A percentile compares a stretch with the other conserved stretches of the same genome.
phyloP scores from a whole-genome alignment of 2,329 filamentous ascomycete species.

The Elsinoe batatas region DNA sequence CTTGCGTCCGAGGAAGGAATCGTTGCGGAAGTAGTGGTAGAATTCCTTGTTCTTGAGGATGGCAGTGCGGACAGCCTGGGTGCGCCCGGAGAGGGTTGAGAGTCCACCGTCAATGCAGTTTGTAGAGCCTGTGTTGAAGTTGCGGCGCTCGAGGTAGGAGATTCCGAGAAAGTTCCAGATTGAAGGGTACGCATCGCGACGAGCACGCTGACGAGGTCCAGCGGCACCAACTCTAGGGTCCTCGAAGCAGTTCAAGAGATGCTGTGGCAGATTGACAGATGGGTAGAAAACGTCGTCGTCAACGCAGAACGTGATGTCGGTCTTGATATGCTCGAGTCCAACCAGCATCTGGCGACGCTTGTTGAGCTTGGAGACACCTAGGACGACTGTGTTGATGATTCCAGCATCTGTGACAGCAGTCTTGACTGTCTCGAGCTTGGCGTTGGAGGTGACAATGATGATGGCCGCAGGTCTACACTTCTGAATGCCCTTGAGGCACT shows the following conservation, averaged over 20 bases:
- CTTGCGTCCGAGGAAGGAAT: conserved; percentile 42
- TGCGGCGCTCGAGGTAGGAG: conserved; percentile 52
- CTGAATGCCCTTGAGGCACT: conserved; percentile 22
- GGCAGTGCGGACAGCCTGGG: conserved; percentile 40
- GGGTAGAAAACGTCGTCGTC: conserved; percentile 31
- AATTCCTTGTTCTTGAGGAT: conserved; percentile 41
- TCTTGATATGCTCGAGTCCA: conserved; percentile 23
- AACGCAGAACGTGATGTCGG: conserved; percentile 25
- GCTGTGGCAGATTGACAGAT: conserved; percentile 20
- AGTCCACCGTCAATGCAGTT: conserved; percentile 50
- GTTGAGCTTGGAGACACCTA: conserved; percentile 26
- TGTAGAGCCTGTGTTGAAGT: conserved; percentile 50
- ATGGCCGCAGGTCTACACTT: conserved; percentile 20
- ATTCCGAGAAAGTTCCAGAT: conserved; percentile 47
- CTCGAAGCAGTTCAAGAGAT: conserved; percentile 31
- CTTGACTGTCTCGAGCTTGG: conserved; percentile 19
- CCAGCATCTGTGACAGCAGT: conserved; percentile 13
- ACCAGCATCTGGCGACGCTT: conserved; percentile 28
- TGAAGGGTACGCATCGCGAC: conserved; percentile 26
- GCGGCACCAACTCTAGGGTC: conserved; percentile 43
- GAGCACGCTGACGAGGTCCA: conserved; percentile 47
- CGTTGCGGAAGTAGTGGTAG: conserved; percentile 37
- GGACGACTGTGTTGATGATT: conserved; percentile 19
- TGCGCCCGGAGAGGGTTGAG: conserved; percentile 50
- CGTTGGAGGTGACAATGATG: conserved; percentile 23